Base-by-base conservation (phyloP, 2,329 filamentous ascomycete species). In the Hypoxylon sp. region DNA sequence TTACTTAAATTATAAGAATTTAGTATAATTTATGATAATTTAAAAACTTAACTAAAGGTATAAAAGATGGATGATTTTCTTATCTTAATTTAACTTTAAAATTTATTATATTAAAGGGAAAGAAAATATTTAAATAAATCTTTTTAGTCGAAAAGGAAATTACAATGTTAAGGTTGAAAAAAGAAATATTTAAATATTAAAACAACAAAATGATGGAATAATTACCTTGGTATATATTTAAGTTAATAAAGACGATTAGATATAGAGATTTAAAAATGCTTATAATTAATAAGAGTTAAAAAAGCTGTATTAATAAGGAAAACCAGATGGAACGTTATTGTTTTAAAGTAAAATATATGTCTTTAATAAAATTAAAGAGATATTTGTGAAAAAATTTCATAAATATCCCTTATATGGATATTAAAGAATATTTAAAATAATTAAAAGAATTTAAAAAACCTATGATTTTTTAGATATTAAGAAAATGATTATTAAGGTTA, bases 21-120 rank as follows among this genome's bases (percentile, higher is more conserved):
- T 23, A 46, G 12, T 46, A 46, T 27, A 46, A 46, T 46, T 46
- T 23, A 46, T 46, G 11, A 46, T 46, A 11, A 19, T 27, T 19
- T 19, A 41, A 16, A 41, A 32, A 32, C 30, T 32, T 32, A 32
- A 32, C 9, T 11, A 32, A 32, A 32, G 9, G 11, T 32, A 32
- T 11, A 11, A 32, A 32, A 32, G 9, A 32, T 32, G 11, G 11
- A 32, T 32, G 9, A 32, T 32, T 32, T 32, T 32, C 30, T 11
- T 32, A 32, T 32, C 9, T 32, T 32, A 32, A 11, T 32, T 32
- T 32, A 32, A 32, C 9, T 32, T 32, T 32, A 32, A 32, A 32
- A 32, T 32, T 8, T 11, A 32, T 8, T 19, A 41, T 19, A 16
- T 41, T 41, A 41, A 41, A 41, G 14, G 37, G 9, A 41, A 41